Percentiles rank a stretch among this genome's conserved stretches.
phyloP scores from a whole-genome alignment of 2,329 filamentous ascomycete genomes.

The Nemania sp. region DNA sequence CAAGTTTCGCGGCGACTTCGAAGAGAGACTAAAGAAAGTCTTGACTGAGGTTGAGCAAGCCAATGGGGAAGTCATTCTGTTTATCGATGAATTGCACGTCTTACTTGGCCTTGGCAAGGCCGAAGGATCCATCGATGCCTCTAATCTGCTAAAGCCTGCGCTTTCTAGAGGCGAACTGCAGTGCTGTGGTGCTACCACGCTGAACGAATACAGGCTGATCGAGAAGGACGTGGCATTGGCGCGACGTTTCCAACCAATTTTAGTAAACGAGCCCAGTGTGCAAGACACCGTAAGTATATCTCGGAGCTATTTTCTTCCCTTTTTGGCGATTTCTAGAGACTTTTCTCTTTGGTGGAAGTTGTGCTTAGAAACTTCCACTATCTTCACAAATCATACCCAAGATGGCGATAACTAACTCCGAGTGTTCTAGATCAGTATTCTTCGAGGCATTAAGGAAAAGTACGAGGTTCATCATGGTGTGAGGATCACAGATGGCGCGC shows the following conservation, averaged over 20 bases:
- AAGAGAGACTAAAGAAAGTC: conserved; percentile 91
- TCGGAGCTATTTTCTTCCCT: too few species aligned
- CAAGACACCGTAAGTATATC: conserved; percentile 95
- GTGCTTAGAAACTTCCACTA: too few species aligned
- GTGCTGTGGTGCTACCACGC: conserved; percentile 93
- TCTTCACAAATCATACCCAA: too few species aligned
- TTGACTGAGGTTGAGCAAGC: conserved; percentile 91
- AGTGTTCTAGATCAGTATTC: conserved; percentile 95
- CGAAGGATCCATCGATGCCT: conserved; percentile 96
- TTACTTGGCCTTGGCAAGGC: conserved; percentile 93
- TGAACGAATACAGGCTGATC: conserved; percentile 91
- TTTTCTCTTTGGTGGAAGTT: too few species aligned
- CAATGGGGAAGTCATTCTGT: conserved; percentile 89
- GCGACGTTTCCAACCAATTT: conserved; percentile 91
- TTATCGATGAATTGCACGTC: conserved; percentile 94
- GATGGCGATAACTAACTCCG: too few species aligned
- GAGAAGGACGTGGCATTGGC: conserved; percentile 97
- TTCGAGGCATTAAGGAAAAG: conserved; percentile 95
- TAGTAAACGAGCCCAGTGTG: conserved; percentile 91
- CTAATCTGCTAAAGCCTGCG: conserved; percentile 92
- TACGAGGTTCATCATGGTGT: conserved; percentile 99
- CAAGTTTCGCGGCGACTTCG: conserved; percentile 95
- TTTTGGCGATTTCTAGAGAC: too few species aligned
- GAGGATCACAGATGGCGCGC: conserved; percentile 88
- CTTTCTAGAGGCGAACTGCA: conserved; percentile 93